Conservation (phyloP, 441 rosid species). For the Gossypium schwendimanii region DNA sequence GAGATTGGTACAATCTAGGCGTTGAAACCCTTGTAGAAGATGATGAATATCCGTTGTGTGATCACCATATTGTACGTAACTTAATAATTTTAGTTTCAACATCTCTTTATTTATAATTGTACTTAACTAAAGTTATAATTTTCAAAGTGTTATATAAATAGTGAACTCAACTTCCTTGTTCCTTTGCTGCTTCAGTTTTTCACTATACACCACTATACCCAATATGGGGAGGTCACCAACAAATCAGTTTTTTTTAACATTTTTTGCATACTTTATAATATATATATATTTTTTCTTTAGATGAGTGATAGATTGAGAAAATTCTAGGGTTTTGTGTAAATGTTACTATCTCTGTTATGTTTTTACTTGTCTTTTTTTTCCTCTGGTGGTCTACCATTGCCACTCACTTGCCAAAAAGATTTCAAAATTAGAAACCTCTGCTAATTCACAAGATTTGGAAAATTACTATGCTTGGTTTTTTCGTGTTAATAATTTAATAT, state of each 20-base stretch:
- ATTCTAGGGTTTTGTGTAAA: constrained; percentile 14
- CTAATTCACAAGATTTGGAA: no score
- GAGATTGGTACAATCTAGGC: no score
- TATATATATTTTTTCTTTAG: no score
- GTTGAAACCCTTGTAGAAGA: no score
- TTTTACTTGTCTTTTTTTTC: background rate
- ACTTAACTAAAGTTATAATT: no score
- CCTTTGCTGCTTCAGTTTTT: constrained; percentile 16
- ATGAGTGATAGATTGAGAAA: constrained; percentile 10
- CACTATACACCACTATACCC: background rate
- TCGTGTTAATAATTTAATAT: no score
- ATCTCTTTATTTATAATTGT: no score
- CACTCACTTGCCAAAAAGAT: constrained; percentile 74
- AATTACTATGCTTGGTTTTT: no score
- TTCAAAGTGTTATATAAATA: constrained; percentile 18
- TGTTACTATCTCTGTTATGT: constrained; percentile 16
- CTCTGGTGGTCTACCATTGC: constrained; percentile 96
- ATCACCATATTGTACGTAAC: no score
- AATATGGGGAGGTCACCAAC: constrained; percentile 75
- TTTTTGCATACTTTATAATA: background rate
- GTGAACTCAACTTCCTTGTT: constrained; percentile 11
- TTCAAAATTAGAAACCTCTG: no score
- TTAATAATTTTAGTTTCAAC: no score
- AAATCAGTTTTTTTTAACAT: background rate
- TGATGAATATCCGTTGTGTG: no score